Evolutionary conservation across 129 eudicot genomes (phyloP).

Genomic region (Artemisia argyi): DNA sequence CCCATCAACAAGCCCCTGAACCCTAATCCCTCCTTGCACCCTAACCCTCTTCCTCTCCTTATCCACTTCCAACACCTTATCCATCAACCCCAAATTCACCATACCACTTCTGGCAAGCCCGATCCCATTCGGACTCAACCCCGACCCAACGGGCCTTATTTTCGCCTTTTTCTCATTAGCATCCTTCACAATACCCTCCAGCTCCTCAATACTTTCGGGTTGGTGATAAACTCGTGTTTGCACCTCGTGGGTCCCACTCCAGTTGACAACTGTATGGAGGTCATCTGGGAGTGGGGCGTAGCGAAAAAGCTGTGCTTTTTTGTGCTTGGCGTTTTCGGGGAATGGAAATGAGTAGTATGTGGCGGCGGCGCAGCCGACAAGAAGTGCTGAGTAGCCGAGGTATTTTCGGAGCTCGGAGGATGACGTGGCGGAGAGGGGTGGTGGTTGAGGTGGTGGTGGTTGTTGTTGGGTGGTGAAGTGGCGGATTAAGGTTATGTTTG

Average conservation of each 20-base stretch:
- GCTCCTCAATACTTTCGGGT: slow-evolving; percentile 55
- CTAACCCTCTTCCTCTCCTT: slow-evolving; percentile 75
- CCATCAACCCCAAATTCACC: slow-evolving; percentile 90
- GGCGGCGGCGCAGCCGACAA: slow-evolving; percentile 74
- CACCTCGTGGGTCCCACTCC: slow-evolving; percentile 98
- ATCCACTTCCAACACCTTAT: slow-evolving; percentile 90
- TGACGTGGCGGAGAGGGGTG: slow-evolving; percentile 48
- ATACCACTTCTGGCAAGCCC: slow-evolving; percentile 91
- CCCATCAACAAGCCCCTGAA: slow-evolving; percentile 86
- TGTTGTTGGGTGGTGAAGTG: slow-evolving; percentile 26
- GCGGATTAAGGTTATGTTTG: slow-evolving; percentile 35
- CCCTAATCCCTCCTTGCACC: slow-evolving; percentile 88
- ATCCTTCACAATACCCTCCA: slow-evolving; percentile 54
- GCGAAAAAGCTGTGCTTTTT: slow-evolving; percentile 85
- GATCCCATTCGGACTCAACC: slow-evolving; percentile 85
- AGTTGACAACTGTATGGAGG: slow-evolving; percentile 79
- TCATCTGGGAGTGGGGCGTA: slow-evolving; percentile 96
- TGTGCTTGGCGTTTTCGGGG: slow-evolving; percentile 86
- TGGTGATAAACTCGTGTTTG: slow-evolving; percentile 70
- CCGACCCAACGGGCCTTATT: slow-evolving; percentile 92
- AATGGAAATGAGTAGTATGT: slow-evolving; percentile 98
- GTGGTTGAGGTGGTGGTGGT: slow-evolving; percentile 35
- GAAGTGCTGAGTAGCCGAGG: slow-evolving; percentile 76
- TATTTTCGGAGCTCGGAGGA: slow-evolving; percentile 66
- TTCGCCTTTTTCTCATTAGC: slow-evolving; percentile 58